Base-by-base conservation (phyloP, 306 rosid genomes). In the Malus fusca region DNA sequence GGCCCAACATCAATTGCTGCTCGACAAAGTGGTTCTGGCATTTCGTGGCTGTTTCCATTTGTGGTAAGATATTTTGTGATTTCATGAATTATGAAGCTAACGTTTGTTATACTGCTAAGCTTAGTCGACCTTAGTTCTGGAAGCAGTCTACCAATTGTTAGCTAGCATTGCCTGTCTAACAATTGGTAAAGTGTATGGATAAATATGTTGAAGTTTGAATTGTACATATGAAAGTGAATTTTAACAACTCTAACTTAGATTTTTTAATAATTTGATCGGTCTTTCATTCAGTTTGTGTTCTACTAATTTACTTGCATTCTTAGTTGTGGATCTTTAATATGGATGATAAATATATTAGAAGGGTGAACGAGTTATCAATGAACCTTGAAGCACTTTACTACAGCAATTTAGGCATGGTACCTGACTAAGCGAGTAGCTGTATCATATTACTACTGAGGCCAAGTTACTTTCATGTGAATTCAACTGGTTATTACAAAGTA, bases 1-100 rank as follows among this genome's bases (percentile, higher is more conserved):
- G 99, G 99, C 72, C 99, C 98, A 77, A 96, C 99, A 78, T 52
- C 93, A 68, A 90, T 96, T 51, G 99, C 99, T 42, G 99, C 99
- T 66, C 90, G 98, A 81, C 99, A 96, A 85, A 92, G 91, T 83
- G 99, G 99, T 78, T 76, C 97, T 64, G 99, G 99, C 61, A 82
- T 92, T 80, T 92, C 98, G 70, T 96, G 99, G 99, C 84, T 96
- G 84, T 71, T 96, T 42, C 99, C 99, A 31, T 96, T 96, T 89
- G 96, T 96, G 96, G 99, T 96, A 85, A 87, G 80, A 18, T 72
- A 67, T 51, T 60, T 77, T 70, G 61, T 63, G 12, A 77, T 73
- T 73, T 44, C 73, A 59, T 77, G 76, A 63, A 26, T 25, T 42
- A 60, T 59, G 73, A 75, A 82, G 78, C 66, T 33, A 31, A 68